These are phyloP conservation scores for Penicillium roqueforti DNA, from an alignment of 495 filamentous ascomycete species.

Conservation along the genomic window DNA sequence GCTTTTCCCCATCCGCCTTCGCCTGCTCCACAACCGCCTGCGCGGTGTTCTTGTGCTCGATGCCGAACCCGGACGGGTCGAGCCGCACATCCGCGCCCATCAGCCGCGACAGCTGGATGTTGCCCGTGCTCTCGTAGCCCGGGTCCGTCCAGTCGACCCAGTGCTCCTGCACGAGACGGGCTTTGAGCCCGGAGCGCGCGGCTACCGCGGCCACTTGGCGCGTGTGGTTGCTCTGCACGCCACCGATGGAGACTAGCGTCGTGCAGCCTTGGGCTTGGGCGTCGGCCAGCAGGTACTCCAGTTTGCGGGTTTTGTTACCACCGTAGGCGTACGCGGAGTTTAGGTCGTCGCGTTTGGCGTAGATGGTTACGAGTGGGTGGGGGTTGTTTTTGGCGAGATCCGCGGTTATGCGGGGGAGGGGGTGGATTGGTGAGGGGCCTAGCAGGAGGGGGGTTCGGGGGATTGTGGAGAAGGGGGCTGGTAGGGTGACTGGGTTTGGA, in stretches of 20 bases:
- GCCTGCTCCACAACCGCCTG: slow-evolving; percentile 44
- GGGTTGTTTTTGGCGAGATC: slow-evolving; percentile 44
- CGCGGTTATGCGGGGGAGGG: slow-evolving; percentile 53
- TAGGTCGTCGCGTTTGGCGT: slow-evolving; percentile 60
- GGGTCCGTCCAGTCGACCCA: slow-evolving; percentile 55
- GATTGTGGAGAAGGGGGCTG: slow-evolving; percentile 55
- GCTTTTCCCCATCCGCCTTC: slow-evolving; percentile 41
- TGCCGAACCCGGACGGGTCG: slow-evolving; percentile 50
- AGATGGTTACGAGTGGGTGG: slow-evolving; percentile 41
- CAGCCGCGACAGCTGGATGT: slow-evolving; percentile 58
- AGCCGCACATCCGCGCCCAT: slow-evolving; percentile 57
- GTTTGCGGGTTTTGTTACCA: slow-evolving; percentile 63
- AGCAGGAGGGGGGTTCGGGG: slow-evolving; percentile 51
- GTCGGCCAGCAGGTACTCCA: slow-evolving; percentile 58
- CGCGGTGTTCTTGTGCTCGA: slow-evolving; percentile 55
- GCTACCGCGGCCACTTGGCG: slow-evolving; percentile 58
- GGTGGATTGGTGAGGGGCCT: slow-evolving; percentile 57
- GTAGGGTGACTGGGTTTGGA: slow-evolving; percentile 33
- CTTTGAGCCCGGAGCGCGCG: slow-evolving; percentile 47
- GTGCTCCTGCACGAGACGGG: slow-evolving; percentile 55
- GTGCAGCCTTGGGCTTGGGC: slow-evolving; percentile 50
- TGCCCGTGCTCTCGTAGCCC: slow-evolving; percentile 54
- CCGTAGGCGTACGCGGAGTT: slow-evolving; percentile 61
- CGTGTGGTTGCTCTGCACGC: slow-evolving; percentile 64
- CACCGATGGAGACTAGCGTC: slow-evolving; percentile 59